phyloP scores from a whole-genome alignment of 805 yeast genomes.

The Zygosaccharomyces bailii region DNA sequence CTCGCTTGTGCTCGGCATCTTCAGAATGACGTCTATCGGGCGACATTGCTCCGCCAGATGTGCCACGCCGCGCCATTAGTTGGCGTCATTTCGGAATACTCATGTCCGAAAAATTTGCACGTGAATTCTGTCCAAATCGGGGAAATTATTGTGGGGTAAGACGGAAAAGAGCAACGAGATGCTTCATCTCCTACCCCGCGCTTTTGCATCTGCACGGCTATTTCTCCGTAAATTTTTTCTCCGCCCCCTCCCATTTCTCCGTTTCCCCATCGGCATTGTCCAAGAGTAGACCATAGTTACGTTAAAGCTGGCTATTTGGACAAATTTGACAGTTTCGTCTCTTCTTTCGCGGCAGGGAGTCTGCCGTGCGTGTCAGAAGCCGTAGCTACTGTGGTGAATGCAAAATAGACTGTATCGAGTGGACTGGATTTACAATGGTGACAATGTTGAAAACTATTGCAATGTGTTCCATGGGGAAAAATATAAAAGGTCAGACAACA shows the following conservation, averaged over 20 bases:
- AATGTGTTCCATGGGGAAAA: neutral
- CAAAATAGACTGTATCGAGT: neutral
- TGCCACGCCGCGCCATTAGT: neutral
- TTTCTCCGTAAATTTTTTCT: neutral
- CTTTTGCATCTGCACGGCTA: slow-evolving; percentile 1
- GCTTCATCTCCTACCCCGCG: slow-evolving; percentile 1
- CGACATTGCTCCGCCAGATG: neutral
- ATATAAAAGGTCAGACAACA: slow-evolving; percentile 1
- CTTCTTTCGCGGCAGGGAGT: slow-evolving; percentile 4
- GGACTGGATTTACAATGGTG: neutral
- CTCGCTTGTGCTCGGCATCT: too few species aligned
- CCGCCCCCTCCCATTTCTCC: neutral
- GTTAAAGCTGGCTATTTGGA: too few species aligned
- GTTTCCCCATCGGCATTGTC: slow-evolving; percentile 4
- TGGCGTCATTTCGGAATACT: slow-evolving; percentile 3
- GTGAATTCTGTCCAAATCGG: neutral
- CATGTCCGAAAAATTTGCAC: neutral
- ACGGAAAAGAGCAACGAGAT: neutral
- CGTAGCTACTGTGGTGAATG: neutral
- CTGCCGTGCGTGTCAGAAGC: slow-evolving; percentile 1
- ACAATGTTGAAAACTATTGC: neutral
- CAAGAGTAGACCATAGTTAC: too few species aligned
- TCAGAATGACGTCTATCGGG: slow-evolving; percentile 2
- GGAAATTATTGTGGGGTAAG: slow-evolving; percentile 2
- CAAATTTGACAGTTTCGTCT: neutral